phyloP scores from a whole-genome alignment of 441 rosid species.

The Corymbia citriodora region DNA sequence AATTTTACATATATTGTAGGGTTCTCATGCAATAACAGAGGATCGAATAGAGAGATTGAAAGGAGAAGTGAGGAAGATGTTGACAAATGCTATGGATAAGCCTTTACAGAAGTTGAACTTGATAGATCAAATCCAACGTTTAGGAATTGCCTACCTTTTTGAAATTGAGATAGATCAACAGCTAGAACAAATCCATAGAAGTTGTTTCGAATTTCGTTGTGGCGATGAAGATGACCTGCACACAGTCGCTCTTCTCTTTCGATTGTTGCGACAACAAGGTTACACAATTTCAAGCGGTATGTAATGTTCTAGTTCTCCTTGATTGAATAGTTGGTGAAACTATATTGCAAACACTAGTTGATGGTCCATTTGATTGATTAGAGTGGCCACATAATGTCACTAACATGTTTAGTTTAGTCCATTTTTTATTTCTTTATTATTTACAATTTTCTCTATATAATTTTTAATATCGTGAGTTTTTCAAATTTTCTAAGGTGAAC shows the following conservation, averaged over 20 bases:
- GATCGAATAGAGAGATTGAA: neutral
- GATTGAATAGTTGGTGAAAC: neutral
- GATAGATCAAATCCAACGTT: conserved; percentile 1
- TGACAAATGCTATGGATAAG: neutral
- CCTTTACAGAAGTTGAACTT: neutral
- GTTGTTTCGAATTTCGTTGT: neutral
- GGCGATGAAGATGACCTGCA: neutral
- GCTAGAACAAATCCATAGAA: neutral
- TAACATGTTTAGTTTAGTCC: too few species aligned
- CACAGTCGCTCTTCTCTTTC: too few species aligned
- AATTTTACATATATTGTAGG: too few species aligned
- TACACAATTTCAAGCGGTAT: too few species aligned
- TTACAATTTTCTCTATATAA: too few species aligned
- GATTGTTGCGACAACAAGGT: too few species aligned
- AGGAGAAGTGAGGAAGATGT: neutral
- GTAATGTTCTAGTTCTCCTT: neutral
- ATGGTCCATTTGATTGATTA: too few species aligned
- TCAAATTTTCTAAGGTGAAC: too few species aligned
- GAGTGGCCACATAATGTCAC: too few species aligned
- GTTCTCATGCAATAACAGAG: neutral
- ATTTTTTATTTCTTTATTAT: too few species aligned
- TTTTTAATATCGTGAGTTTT: too few species aligned
- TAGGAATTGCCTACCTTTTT: neutral
- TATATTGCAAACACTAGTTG: too few species aligned
- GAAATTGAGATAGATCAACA: neutral